These are phyloP conservation scores for Zymoseptoria pseudotritici DNA, from an alignment of 2,329 filamentous ascomycete genomes.

Conservation along the genomic window DNA sequence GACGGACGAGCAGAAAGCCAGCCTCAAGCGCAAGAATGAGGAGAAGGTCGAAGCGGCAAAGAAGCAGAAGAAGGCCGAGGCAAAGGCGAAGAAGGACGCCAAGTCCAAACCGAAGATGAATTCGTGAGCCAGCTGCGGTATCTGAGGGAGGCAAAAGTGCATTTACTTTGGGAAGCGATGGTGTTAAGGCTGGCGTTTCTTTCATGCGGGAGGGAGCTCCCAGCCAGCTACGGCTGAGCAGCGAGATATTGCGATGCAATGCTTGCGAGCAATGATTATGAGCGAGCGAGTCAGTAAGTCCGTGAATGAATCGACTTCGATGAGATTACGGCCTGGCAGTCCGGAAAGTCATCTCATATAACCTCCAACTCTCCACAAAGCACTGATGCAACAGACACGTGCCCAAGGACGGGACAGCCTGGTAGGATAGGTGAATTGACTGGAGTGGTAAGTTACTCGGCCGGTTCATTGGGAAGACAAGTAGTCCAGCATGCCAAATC, in stretches of 20 bases:
- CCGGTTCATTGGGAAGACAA: too few relatives aligned
- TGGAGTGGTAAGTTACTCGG: too few relatives aligned
- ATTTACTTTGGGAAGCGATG: conserved; percentile 13
- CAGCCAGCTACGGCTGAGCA: neutral
- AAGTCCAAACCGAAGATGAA: conserved; percentile 67
- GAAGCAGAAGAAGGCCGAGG: conserved; percentile 90
- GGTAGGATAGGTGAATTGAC: too few relatives aligned
- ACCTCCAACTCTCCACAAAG: neutral
- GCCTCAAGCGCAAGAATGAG: conserved; percentile 85
- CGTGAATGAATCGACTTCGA: neutral
- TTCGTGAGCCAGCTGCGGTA: conserved; percentile 15
- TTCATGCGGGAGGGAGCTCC: neutral
- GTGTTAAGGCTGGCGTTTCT: conserved; percentile 15
- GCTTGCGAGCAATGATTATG: neutral
- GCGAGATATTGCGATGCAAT: neutral
- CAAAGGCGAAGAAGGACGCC: conserved; percentile 87
- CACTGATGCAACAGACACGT: neutral
- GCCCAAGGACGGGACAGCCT: too few relatives aligned
- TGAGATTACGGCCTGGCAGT: too few relatives aligned
- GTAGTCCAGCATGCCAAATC: too few relatives aligned
- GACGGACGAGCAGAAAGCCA: conserved; percentile 76
- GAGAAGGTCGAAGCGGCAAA: conserved; percentile 87
- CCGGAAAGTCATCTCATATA: too few relatives aligned
- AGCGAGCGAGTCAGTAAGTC: neutral
- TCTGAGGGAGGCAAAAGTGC: neutral